Percentiles rank a stretch among this genome's conserved stretches.
Conservation (phyloP, 2,329 filamentous ascomycete species). For the Scytalidium lignicola region DNA sequence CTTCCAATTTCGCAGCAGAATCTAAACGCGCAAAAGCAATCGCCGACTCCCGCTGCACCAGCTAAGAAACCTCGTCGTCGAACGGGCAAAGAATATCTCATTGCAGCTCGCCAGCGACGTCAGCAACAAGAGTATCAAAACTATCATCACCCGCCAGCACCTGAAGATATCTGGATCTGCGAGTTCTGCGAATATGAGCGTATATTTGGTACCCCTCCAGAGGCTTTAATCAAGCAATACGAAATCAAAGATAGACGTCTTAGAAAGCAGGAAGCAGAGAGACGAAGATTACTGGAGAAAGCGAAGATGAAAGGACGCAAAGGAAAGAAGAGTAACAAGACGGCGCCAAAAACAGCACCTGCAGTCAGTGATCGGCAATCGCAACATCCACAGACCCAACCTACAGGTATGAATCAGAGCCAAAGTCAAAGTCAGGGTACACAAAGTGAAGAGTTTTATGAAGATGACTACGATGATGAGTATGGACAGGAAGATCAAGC, state of each 20-base stretch:
- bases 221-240: conserved; percentile 82
- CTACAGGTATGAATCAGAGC: conserved; percentile 23
- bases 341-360: conserved; percentile 15
- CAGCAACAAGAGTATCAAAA: conserved; percentile 74
- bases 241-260: conserved; percentile 89
- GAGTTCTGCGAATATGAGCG: conserved; percentile 97
- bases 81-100: conserved; percentile 64
- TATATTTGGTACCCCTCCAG: conserved; percentile 85
- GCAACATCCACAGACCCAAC: conserved; percentile 30
- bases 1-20: conserved; percentile 25
- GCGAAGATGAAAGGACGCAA: conserved; percentile 91
- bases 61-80: conserved; percentile 63
- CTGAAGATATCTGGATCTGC: conserved; percentile 86
- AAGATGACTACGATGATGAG: conserved; percentile 46
- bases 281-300: conserved; percentile 79
- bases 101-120: conserved; percentile 72
- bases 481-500: conserved; percentile 17
- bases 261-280: conserved; percentile 79
- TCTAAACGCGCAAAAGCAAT: conserved; percentile 35
- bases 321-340: conserved; percentile 74
- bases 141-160: conserved; percentile 63
- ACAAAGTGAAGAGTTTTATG: conserved; percentile 44
- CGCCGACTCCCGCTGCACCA: conserved; percentile 31
- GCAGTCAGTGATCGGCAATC: conserved; percentile 21
- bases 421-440: conserved; percentile 32